Evolutionary conservation across 192 early-diverging fungal species (phyloP), one percentile per base, ranked within the genome.

Genomic region (Coemansia sp.): DNA sequence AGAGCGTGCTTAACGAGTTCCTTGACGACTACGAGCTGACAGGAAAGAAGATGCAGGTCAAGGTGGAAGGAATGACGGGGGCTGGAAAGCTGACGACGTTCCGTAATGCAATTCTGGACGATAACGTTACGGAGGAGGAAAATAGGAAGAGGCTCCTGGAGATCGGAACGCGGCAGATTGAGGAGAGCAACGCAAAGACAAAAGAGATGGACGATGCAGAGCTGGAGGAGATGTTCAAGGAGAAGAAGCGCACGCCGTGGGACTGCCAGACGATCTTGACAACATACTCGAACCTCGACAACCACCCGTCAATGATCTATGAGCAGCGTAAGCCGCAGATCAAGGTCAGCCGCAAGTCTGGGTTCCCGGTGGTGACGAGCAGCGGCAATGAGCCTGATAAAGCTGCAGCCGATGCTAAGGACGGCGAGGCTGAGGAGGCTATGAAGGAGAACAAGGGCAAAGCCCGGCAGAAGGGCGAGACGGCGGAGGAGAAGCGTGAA

Each of bases 201-300:
- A 48, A 53, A 5, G 60, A 68, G 44, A 50, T 70, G 53, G 77
- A 84, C 42, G 81, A 79, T 8, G 68, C 65, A 15, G 79, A 87
- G 60, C n/a, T 82, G 13, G 63, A 64, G n/a, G 50, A 82, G 2
- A 55, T 84, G 64, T 79, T 86, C 57, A 79, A 84, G 47, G 81
- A 85, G 38, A 84, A 84, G 38, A 71, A 87, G 59, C 67, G 85
- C 30, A 56, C 68, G 54, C 70, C 71, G 31, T 98, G 96, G 96
- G 96, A 98, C 84, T 90, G 89, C 59, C 89, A 98, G 80, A 89
- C 91, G 25, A 87, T 98, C 23, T 70, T 96, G 33, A 88, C 87
- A 37, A 96, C 92, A 3, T 94, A 95, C 75, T 92, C 94, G 44
- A 96, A 94, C 74, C 84, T 95, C 59, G 94, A 97, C 68, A 97